Evolutionary conservation across 202 grass and related monocot species (phyloP), one percentile per base, ranked within the genome.

Genomic region (Digitaria exilis): DNA sequence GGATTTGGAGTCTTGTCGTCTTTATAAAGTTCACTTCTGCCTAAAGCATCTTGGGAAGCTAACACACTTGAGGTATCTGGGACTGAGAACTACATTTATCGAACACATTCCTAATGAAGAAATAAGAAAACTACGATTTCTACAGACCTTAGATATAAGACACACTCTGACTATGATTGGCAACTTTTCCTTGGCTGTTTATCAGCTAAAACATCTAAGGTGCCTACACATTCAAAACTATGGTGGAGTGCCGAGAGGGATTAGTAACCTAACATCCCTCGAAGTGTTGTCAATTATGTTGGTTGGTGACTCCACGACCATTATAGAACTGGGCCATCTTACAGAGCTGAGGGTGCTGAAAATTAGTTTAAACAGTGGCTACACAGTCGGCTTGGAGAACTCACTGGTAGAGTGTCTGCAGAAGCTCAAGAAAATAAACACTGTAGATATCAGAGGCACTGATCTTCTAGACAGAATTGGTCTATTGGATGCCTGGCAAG

Each of bases 131-230:
- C 2, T 76, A 0, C n/a, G 0, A 28, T 73, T 6, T 43, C 26
- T 43, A 43, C 73, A 17, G 28, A 69, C n/a, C 12, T 25, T 69
- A 22, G 6, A 45, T 5, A 1, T 44, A 0, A 24, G 0, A 0
- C 0, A 1, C 2, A 44, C 3, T 6, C 3, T n/a, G 7, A 26
- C 1, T 6, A 2, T 11, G 7, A 26, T 15, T 7, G 8, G 0
- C 44, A 16, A 12, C n/a, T 26, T 44, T 5, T n/a, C 39, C 3
- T 1, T 11, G 0, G 3, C 39, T 8, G 12, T 69, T 69, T 12
- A 15, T 69, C n/a, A 26, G 1, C 39, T 69, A 7, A 44, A 0
- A 7, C 2, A 44, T 26, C 26, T 69, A 39, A 69, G 14, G 22
- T 26, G 39, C 41, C 66, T 69, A 15, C 22, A 6, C 41, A 69